A percentile compares a stretch with the other conserved stretches of the same genome.
phyloP scores from a whole-genome alignment of 164 flowering plant species.

The Stephania cephalantha region DNA sequence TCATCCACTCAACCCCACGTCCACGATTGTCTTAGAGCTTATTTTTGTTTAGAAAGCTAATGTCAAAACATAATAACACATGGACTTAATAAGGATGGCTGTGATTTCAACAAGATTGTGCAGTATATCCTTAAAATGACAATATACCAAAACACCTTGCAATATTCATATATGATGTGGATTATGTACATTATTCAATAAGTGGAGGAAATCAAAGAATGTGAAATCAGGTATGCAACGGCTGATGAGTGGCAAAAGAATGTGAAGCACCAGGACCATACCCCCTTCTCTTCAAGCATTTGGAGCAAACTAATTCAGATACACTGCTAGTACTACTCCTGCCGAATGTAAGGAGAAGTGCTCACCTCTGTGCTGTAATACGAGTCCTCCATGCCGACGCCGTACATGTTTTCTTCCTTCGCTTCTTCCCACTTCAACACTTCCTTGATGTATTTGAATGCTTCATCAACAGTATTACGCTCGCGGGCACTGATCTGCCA shows the following conservation, averaged over 20 bases:
- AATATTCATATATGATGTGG: not conserved
- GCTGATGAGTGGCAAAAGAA: too few species aligned
- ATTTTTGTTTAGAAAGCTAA: too few species aligned
- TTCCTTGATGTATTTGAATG: slow-evolving; percentile 84
- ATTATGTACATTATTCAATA: too few species aligned
- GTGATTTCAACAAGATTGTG: too few species aligned
- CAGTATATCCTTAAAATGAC: too few species aligned
- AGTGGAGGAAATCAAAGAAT: not conserved
- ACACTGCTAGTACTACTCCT: slow-evolving; percentile 20
- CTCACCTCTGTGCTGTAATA: slow-evolving; percentile 87
- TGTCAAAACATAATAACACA: too few species aligned
- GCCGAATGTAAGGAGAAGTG: slow-evolving; percentile 65
- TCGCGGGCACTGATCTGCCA: slow-evolving; percentile 82
- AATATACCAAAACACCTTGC: not conserved
- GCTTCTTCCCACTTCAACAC: slow-evolving; percentile 96
- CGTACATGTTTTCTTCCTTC: slow-evolving; percentile 58
- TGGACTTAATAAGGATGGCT: too few species aligned
- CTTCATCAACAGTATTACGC: slow-evolving; percentile 66
- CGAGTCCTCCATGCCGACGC: slow-evolving; percentile 56
- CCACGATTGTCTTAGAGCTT: too few species aligned
- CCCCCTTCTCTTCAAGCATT: not conserved
- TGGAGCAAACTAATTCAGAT: not conserved
- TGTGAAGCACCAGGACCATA: not conserved
- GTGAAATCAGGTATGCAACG: not conserved
- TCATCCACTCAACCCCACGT: too few species aligned